A percentile compares a stretch with the other conserved stretches of the same genome.
These are phyloP conservation scores for Hortaea werneckii DNA, from an alignment of 2,329 filamentous ascomycete species.

Conservation along the genomic window DNA sequence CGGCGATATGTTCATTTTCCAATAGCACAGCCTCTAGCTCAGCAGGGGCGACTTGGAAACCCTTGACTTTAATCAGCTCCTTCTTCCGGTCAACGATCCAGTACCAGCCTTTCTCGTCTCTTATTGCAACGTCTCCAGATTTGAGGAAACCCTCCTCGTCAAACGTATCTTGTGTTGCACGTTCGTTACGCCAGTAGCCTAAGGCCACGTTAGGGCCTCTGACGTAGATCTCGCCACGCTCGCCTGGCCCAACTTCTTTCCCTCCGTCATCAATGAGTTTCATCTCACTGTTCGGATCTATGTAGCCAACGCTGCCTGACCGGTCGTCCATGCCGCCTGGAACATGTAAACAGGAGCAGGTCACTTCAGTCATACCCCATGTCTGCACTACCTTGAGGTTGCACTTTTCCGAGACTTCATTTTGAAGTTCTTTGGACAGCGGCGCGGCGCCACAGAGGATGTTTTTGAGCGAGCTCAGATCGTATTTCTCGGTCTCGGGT, in stretches of 20 bases:
- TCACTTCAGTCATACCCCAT: slow-evolving; percentile 20
- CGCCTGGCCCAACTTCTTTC: slow-evolving; percentile 26
- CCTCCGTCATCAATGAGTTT: slow-evolving; percentile 32
- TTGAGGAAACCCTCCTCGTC: slow-evolving; percentile 69
- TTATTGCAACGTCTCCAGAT: slow-evolving; percentile 52
- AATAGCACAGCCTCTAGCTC: slow-evolving; percentile 25
- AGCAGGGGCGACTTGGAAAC: slow-evolving; percentile 25
- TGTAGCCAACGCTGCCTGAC: slow-evolving; percentile 15
- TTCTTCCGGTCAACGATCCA: slow-evolving; percentile 26
- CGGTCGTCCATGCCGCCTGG: slow-evolving; percentile 25
- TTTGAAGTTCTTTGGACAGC: slow-evolving; percentile 27
- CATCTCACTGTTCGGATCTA: slow-evolving; percentile 28
- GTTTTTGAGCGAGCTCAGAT: slow-evolving; percentile 21
- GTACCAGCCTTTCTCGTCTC: slow-evolving; percentile 20
- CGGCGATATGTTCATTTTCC: slow-evolving; percentile 13
- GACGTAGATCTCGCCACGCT: slow-evolving; percentile 34
- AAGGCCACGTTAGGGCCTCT: slow-evolving; percentile 32
- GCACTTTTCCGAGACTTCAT: slow-evolving; percentile 24
- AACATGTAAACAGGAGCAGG: slow-evolving; percentile 24
- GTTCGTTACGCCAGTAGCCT: slow-evolving; percentile 25
- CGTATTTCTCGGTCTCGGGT: slow-evolving; percentile 21
- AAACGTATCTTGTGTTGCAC: slow-evolving; percentile 14
- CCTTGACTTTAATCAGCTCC: slow-evolving; percentile 28
- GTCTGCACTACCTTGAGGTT: slow-evolving; percentile 27
- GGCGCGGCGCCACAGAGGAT: slow-evolving; percentile 28